These are phyloP conservation scores for Aspergillus sp. DNA, from an alignment of 2,329 filamentous ascomycete species.

Conservation along the genomic window DNA sequence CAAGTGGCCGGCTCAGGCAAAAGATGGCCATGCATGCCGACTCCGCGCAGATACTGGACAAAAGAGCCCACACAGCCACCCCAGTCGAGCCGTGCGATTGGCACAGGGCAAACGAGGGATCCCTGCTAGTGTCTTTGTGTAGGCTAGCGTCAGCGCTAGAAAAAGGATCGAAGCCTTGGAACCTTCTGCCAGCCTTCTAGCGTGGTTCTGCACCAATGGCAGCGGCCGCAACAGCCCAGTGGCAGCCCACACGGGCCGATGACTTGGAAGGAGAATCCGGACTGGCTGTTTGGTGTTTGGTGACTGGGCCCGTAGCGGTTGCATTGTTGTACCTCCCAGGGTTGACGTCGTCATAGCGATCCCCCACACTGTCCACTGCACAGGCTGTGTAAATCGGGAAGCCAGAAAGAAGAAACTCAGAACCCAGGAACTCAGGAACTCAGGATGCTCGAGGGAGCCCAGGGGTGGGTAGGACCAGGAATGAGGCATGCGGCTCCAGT, in stretches of 20 bases:
- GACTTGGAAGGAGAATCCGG: conserved; percentile 7
- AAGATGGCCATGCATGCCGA: conserved; percentile 13
- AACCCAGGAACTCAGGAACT: background rate
- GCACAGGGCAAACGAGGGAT: conserved; percentile 14
- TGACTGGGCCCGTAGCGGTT: background rate
- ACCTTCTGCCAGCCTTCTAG: conserved; percentile 24
- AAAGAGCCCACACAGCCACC: conserved; percentile 19
- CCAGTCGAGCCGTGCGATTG: conserved; percentile 14
- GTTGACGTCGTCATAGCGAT: conserved; percentile 10
- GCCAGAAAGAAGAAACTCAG: too few relatives aligned
- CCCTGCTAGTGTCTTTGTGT: conserved; percentile 12
- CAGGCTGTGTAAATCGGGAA: background rate
- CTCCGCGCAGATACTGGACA: conserved; percentile 9
- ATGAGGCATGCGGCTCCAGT: conserved; percentile 5
- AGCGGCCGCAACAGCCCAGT: background rate
- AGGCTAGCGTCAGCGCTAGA: conserved; percentile 21
- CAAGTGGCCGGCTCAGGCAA: conserved; percentile 9
- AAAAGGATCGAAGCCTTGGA: conserved; percentile 21
- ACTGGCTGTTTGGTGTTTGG: background rate
- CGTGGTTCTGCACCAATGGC: conserved; percentile 7
- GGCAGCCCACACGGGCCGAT: conserved; percentile 12
- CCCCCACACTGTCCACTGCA: conserved; percentile 8
- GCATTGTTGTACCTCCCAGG: background rate
- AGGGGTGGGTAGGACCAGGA: background rate
- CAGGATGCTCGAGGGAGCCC: too few relatives aligned